Conservation (phyloP, 257 asterid genomes). For the Scutellaria minor region DNA sequence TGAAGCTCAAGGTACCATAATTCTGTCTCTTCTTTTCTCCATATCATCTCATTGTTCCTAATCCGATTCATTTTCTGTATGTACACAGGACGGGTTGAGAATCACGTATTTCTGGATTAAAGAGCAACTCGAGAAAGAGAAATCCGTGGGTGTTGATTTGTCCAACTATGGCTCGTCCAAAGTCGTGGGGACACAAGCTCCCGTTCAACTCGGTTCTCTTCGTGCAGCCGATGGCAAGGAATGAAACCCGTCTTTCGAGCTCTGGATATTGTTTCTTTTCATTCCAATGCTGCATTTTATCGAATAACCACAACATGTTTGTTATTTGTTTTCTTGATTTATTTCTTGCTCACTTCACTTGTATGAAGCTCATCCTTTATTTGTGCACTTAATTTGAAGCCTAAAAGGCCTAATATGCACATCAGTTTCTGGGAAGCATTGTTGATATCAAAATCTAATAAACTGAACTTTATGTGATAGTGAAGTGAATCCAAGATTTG, state of each 20-base stretch:
- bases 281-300: slow-evolving; percentile 10
- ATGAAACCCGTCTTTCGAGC: slow-evolving; percentile 33
- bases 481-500: neutral
- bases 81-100: slow-evolving; percentile 82
- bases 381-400: too few species aligned
- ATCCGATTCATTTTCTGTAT: neutral
- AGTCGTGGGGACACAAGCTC: slow-evolving; percentile 85
- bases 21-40: neutral
- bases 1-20: slow-evolving; percentile 67
- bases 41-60: neutral
- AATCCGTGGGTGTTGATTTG: slow-evolving; percentile 53
- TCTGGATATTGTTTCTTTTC: neutral
- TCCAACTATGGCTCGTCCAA: slow-evolving; percentile 69
- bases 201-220: slow-evolving; percentile 76
- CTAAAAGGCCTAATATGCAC: neutral
- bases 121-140: slow-evolving; percentile 90
- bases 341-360: neutral
- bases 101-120: slow-evolving; percentile 92
- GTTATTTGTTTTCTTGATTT: neutral
- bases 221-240: slow-evolving; percentile 88
- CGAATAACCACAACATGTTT: slow-evolving; percentile 4
- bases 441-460: neutral
- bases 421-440: neutral
- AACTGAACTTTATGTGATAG: slow-evolving; percentile 4
- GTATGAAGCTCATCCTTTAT: neutral